Base-by-base conservation (phyloP, 495 filamentous ascomycete genomes). In the Parathielavia appendiculata region DNA sequence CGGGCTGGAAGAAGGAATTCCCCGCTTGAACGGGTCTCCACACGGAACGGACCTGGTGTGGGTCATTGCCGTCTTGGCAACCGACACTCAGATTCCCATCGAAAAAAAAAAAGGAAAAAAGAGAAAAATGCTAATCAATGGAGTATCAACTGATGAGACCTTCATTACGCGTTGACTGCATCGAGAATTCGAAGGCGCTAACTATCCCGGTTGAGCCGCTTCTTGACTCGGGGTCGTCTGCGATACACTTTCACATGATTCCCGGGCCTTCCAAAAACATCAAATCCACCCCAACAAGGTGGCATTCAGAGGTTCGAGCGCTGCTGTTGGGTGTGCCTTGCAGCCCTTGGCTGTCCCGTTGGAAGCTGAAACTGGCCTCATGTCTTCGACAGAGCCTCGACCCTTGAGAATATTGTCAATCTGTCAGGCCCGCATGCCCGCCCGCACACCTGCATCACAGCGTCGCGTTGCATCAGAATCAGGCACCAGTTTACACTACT, bases 391-490 rank as follows among this genome's bases (percentile, higher is more conserved):
- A 43, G 26, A 44, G n/a, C 39, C 32, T 23, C 20, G 17, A 48
- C 53, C 53, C 53, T 43, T 56, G 53, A 9, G 47, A n/a, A n/a
- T n/a, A n/a, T n/a, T 36, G 2, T 16, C 4, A 38, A n/a, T n/a
- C n/a, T 20, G 0, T 1, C 26, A 32, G 39, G 35, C 20, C 51
- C 38, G 14, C 51, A 51, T n/a, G 16, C 7, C 4, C 13, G 16
- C 47, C 47, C 16, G 7, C 32, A 41, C 35, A 39, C 51, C 12
- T 54, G 51, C 51, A 54, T 39, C n/a, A n/a, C 38, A 38, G 43
- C 1, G 52, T 55, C 23, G 7, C 52, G 46, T 45, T 38, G 26
- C 26, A 5, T 4, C 14, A 22, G n/a, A 32, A 10, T 20, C 50
- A 52, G 50, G 35, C 20, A 26, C 50, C 17, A 38, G n/a, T 38